phyloP scores from a whole-genome alignment of 306 rosid genomes.

The Vicia sativa region DNA sequence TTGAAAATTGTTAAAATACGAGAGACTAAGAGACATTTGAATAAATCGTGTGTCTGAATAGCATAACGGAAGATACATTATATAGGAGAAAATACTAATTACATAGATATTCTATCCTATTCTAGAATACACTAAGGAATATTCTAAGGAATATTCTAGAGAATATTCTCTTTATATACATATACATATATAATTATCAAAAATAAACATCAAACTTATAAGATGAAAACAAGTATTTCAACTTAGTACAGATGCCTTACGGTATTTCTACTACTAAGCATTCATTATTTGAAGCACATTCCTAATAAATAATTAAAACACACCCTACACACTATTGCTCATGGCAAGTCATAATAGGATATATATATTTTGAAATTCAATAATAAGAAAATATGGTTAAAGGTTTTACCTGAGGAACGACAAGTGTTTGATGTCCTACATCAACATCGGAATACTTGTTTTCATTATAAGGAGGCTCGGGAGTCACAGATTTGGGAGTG shows the following conservation, averaged over 20 bases:
- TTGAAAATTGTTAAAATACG: too few relatives aligned
- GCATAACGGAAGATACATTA: too few relatives aligned
- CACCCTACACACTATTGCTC: neutral
- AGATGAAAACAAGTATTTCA: slow-evolving; percentile 11
- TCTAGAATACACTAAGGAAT: too few relatives aligned
- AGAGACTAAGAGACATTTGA: too few relatives aligned
- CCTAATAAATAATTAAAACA: slow-evolving; percentile 11
- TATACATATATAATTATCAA: too few relatives aligned
- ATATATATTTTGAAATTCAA: slow-evolving; percentile 24
- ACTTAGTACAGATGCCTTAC: neutral
- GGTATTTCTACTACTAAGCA: neutral
- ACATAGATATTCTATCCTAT: too few relatives aligned
- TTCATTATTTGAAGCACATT: neutral
- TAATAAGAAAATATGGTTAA: slow-evolving; percentile 19
- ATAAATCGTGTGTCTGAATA: too few relatives aligned
- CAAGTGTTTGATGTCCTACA: slow-evolving; percentile 43
- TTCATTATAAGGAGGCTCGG: slow-evolving; percentile 63
- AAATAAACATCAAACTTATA: neutral
- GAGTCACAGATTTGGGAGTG: slow-evolving; percentile 76
- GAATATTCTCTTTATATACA: too few relatives aligned
- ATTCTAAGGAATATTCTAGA: too few relatives aligned
- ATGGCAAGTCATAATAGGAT: neutral
- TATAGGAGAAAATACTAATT: too few relatives aligned
- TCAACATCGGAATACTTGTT: slow-evolving; percentile 43
- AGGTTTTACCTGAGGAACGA: slow-evolving; percentile 54